Evolutionary conservation across 2,329 filamentous ascomycete genomes (phyloP).

Genomic region (Dothidotthia symphoricarpi): DNA sequence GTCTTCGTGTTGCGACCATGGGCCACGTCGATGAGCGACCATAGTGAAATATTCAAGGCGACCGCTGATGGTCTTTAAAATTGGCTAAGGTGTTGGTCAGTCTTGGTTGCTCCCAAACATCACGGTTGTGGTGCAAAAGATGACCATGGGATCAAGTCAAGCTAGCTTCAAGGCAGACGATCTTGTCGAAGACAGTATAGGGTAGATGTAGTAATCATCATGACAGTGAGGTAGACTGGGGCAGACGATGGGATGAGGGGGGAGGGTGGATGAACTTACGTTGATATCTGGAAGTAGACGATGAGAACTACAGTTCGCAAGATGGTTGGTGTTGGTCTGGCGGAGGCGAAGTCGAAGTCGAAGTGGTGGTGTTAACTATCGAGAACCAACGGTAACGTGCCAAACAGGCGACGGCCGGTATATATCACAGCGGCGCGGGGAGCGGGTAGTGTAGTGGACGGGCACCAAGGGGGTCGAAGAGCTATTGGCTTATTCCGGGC

Average conservation of each 20-base stretch:
- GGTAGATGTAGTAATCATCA: not conserved
- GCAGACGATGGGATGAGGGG: not conserved
- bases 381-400: slow-evolving; percentile 30
- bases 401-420: slow-evolving; percentile 30
- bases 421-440: slow-evolving; percentile 35
- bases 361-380: slow-evolving; percentile 13
- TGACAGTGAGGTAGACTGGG: not conserved
- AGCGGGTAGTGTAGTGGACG: slow-evolving; percentile 21
- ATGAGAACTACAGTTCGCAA: slow-evolving; percentile 7
- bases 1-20: slow-evolving; percentile 81
- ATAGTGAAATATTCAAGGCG: slow-evolving; percentile 26
- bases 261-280: slow-evolving; percentile 8
- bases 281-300: not conserved
- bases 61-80: not conserved
- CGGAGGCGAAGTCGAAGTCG: slow-evolving; percentile 9
- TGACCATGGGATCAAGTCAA: too few species aligned
- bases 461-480: slow-evolving; percentile 35
- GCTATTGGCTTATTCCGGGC: slow-evolving; percentile 37
- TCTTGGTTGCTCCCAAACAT: slow-evolving; percentile 7
- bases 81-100: slow-evolving; percentile 8
- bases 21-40: slow-evolving; percentile 67
- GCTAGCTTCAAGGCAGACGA: too few species aligned
- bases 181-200: not conserved
- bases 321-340: slow-evolving; percentile 1
- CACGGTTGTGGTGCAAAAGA: too few species aligned